Conservation (phyloP, 129 eudicot genomes). For the Dittrichia graveolens region DNA sequence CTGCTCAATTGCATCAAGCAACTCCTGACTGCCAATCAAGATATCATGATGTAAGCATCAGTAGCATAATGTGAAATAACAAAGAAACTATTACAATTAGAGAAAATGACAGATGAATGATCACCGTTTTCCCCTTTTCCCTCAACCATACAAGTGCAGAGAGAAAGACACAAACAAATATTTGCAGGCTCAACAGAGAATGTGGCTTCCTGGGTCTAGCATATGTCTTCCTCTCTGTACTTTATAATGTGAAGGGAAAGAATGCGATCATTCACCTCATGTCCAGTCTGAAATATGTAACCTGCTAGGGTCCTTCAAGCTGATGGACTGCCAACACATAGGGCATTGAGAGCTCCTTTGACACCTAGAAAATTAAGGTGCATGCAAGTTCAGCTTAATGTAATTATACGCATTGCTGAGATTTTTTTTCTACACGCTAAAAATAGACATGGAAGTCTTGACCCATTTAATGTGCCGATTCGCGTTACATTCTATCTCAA, state of each 20-base stretch:
- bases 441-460: neutral
- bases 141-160: conserved; percentile 10
- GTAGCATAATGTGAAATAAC: neutral
- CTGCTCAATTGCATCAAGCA: conserved; percentile 83
- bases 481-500: neutral
- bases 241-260: conserved; percentile 18
- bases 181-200: neutral
- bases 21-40: conserved; percentile 77
- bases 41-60: conserved; percentile 21
- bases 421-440: neutral
- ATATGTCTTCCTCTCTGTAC: conserved; percentile 17
- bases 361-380: conserved; percentile 56
- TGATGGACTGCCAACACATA: conserved; percentile 94
- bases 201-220: neutral
- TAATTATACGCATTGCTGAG: neutral
- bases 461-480: neutral
- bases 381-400: conserved; percentile 1
- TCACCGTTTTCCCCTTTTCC: neutral
- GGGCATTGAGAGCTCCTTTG: conserved; percentile 99
- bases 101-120: neutral
- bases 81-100: neutral
- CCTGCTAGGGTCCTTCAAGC: conserved; percentile 94
- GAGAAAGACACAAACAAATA: conserved; percentile 12
- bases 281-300: conserved; percentile 19
- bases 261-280: conserved; percentile 18